Percentiles rank a stretch among this genome's conserved stretches.
Conservation (phyloP, 1,284 basidiomycete genomes). For the Cutaneotrichosporon mucoides region DNA sequence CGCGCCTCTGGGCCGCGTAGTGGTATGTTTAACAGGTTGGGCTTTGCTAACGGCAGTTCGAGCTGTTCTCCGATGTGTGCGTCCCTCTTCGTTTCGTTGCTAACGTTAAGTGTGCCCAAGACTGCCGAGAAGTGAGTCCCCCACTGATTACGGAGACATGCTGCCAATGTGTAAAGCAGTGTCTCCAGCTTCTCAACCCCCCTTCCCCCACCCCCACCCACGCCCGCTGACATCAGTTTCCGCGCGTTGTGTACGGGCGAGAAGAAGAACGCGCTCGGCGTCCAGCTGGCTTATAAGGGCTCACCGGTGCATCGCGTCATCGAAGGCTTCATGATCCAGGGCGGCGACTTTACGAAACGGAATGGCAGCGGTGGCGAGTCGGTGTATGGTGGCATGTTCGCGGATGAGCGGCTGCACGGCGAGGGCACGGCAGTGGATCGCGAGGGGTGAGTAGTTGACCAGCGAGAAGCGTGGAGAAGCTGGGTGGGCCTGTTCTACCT, state of each 20-base stretch:
- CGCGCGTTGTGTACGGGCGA: conserved; percentile 83
- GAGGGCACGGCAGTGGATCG: conserved; percentile 44
- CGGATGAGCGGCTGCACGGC: conserved; percentile 45
- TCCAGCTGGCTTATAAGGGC: conserved; percentile 76
- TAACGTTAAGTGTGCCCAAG: conserved; percentile 61
- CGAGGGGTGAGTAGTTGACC: conserved; percentile 35
- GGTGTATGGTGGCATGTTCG: conserved; percentile 47
- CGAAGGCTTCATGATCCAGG: conserved; percentile 82
- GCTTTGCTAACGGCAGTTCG: conserved; percentile 56
- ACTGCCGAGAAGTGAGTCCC: conserved; percentile 73
- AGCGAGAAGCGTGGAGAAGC: too few species aligned
- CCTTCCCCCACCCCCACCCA: too few species aligned
- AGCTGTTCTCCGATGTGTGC: conserved; percentile 62
- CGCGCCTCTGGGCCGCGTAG: conserved; percentile 60
- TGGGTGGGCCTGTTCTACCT: too few species aligned
- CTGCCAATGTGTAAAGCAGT: neutral
- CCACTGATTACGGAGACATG: too few species aligned
- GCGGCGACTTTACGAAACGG: conserved; percentile 59
- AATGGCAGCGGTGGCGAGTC: conserved; percentile 55
- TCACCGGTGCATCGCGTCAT: conserved; percentile 75
- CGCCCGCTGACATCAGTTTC: conserved; percentile 57
- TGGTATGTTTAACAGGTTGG: conserved; percentile 36
- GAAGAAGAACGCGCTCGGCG: conserved; percentile 61
- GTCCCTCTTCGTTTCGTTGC: conserved; percentile 8
- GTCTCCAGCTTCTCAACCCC: neutral